Conservation (phyloP, 495 filamentous ascomycete species). For the Paragyromitra xinjiangensis region DNA sequence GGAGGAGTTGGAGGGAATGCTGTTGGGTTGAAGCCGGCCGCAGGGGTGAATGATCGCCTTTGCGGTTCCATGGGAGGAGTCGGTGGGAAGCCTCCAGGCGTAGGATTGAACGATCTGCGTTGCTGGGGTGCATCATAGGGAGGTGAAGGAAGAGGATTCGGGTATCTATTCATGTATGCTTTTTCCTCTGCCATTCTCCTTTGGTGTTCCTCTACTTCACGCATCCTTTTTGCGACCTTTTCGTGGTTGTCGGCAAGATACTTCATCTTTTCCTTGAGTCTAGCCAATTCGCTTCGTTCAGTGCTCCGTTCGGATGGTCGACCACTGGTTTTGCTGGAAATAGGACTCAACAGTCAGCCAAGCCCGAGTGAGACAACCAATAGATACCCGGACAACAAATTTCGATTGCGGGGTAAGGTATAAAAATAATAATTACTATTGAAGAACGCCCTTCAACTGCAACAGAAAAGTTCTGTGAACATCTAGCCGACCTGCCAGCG, state of each 20-base stretch:
- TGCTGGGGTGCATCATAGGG: slow-evolving; percentile 54
- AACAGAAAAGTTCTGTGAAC: slow-evolving; percentile 65
- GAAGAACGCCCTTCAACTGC: slow-evolving; percentile 63
- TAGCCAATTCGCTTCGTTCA: slow-evolving; percentile 54
- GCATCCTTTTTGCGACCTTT: slow-evolving; percentile 59
- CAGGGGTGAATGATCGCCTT: slow-evolving; percentile 43
- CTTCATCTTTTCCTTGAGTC: slow-evolving; percentile 59
- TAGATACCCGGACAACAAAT: slow-evolving; percentile 23
- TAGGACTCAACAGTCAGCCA: slow-evolving; percentile 42
- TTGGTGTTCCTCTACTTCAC: slow-evolving; percentile 55
- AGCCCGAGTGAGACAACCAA: slow-evolving; percentile 53
- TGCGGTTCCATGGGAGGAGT: slow-evolving; percentile 49
- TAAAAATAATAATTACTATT: slow-evolving; percentile 60
- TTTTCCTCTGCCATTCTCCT: slow-evolving; percentile 51
- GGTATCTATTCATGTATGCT: slow-evolving; percentile 51
- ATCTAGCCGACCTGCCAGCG: slow-evolving; percentile 64
- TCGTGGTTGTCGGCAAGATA: slow-evolving; percentile 60
- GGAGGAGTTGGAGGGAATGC: slow-evolving; percentile 44
- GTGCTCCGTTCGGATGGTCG: slow-evolving; percentile 26
- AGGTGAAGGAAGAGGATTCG: slow-evolving; percentile 44
- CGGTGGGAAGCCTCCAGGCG: slow-evolving; percentile 35
- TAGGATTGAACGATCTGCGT: slow-evolving; percentile 33
- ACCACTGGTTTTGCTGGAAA: slow-evolving; percentile 57
- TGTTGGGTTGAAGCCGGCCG: slow-evolving; percentile 4
- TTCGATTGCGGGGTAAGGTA: slow-evolving; percentile 46